These are phyloP conservation scores for Kwoniella europaea DNA, from an alignment of 768 basidiomycete species.

Conservation along the genomic window DNA sequence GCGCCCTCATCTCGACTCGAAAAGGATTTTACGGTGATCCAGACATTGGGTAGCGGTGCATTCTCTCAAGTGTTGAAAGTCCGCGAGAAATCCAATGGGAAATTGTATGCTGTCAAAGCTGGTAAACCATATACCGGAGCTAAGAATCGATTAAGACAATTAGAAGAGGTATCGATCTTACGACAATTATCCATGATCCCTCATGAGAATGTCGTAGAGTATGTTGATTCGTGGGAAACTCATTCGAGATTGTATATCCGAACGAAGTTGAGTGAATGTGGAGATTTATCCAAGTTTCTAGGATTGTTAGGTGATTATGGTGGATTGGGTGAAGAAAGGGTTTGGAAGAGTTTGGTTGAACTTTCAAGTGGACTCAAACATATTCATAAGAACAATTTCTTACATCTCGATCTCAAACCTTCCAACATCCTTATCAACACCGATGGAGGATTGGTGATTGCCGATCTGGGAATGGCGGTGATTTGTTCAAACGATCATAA, in stretches of 20 bases:
- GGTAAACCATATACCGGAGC: constrained; percentile 83
- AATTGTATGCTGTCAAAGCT: constrained; percentile 82
- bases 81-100: constrained; percentile 46
- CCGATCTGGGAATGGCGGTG: constrained; percentile 99
- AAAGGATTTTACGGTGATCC: constrained; percentile 76
- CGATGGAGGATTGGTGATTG: constrained; percentile 89
- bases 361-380: constrained; percentile 79
- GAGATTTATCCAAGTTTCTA: constrained; percentile 87
- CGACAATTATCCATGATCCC: constrained; percentile 67
- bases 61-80: constrained; percentile 90
- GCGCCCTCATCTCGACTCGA: constrained; percentile 63
- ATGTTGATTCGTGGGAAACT: constrained; percentile 96
- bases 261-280: constrained; percentile 86
- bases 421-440: constrained; percentile 91
- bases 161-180: constrained; percentile 92
- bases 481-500: constrained; percentile 70
- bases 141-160: constrained; percentile 83
- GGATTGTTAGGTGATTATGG: constrained; percentile 84
- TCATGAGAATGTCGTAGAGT: constrained; percentile 76
- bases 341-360: constrained; percentile 95
- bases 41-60: constrained; percentile 84
- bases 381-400: constrained; percentile 83
- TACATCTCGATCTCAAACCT: constrained; percentile 96
- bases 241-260: constrained; percentile 84
- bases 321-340: constrained; percentile 87